Evolutionary conservation across 2,329 filamentous ascomycete genomes (phyloP), one percentile per base, ranked within the genome.

Genomic region (Exophiala sideris): DNA sequence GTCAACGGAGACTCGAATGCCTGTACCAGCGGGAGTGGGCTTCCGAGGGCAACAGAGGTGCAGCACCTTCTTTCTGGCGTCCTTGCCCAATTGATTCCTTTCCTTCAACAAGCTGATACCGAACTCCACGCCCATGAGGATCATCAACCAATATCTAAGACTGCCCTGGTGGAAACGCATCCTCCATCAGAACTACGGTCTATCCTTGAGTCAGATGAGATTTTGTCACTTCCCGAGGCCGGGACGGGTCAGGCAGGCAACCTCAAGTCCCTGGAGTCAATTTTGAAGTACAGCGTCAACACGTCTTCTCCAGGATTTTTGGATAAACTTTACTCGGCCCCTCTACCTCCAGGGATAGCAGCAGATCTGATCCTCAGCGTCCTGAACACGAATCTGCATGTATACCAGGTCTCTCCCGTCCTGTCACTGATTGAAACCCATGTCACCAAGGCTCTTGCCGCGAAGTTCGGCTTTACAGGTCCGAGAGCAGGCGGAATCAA

Each of bases 271-370:
- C 79, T 95, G 42, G 76, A 84, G 61, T 81, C 84, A 56, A 78
- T 96, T 16, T 77, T 97, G 39, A 79, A 82, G 60, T 91, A 95
- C 71, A 94, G 88, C 66, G 92, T 97, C 67, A 99, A 99, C 73
- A 96, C 92, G n/a, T 97, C 91, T 89, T 88, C 95, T 66, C 91
- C 96, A 71, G 92, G 92, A 9, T 99, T 97, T 72, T 74, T 97
- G 66, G 91, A 96, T 73, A 97, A 99, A 74, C 78, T 97, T 14
- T 97, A 96, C 71, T 84, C 88, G n/a, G 87, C 86, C 60, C 95
- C 89, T 36, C 94, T 94, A 67, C 87, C 92, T 39, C 86, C 92
- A 7, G 92, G 92, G 14, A 80, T 97, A 0, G 84, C 87, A 12
- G 87, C 90, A 1, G 94, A 97, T 66, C 76, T 97, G 53, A 78